Base-by-base conservation (phyloP, 2,329 filamentous ascomycete species). In the Cytospora schulzeri region DNA sequence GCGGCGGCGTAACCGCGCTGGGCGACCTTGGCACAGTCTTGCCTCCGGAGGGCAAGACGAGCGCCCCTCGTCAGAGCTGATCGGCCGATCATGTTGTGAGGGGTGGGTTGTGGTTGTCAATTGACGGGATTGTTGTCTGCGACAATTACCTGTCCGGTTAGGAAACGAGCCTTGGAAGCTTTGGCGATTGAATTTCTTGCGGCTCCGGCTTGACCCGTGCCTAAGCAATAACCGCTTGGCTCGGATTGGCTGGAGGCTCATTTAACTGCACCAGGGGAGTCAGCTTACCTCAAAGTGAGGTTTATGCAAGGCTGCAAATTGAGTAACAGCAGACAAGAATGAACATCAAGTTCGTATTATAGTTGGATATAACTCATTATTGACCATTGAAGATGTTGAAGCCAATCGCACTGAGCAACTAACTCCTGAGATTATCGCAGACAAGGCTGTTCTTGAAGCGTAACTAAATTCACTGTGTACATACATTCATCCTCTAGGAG, bases 11-110 rank as follows among this genome's bases (percentile, higher is more conserved):
- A 86, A 70, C 79, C 78, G 71, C 85, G 81, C 74, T 80, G 81
- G 66, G 78, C 75, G 69, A 79, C 75, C 76, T 79, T 78, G 74
- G 85, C 85, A 78, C 84, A 83, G 82, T 84, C 76, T 73, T 81
- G 81, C 76, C 81, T 79, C 71, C 84, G 82, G 73, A 81, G 78
- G 73, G 83, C 83, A 77, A 85, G 81, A 80, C 85, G 83, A 77
- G 82, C 80, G 77, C 79, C 81, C 80, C 82, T 80, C 75, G 83
- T 80, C 76, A 87, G 79, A 78, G 83, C 80, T 75, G 84, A 83
- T 83, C 83, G 83, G 78, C 84, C 85, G 77, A 87, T 82, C 85
- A 87, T 87, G 31, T 61, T 75, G 81, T 87, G 75, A 76, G 82
- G 79, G 79, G 78, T 78, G 76, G 78, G 81, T 81, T 81, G 79